Evolutionary conservation across 495 filamentous ascomycete species (phyloP), one percentile per base, ranked within the genome.

Genomic region (Tirmania nivea): DNA sequence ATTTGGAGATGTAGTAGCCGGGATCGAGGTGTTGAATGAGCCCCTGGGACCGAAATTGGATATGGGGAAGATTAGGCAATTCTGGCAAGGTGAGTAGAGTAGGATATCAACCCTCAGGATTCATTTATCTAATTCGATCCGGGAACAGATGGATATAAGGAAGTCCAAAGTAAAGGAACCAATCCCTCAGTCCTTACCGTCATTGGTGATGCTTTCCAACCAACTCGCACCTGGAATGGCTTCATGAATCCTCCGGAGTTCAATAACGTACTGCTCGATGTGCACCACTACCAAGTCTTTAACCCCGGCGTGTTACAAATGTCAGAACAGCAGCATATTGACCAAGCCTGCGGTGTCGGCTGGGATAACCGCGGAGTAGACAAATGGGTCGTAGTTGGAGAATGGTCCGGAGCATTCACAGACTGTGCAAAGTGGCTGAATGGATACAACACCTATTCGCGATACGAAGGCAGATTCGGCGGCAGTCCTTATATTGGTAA

Each of bases 371-470:
- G 67, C 20, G 66, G 70, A 47, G 70, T 70, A 3, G 79, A 86
- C 66, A 86, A 85, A 67, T 80, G 77, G 73, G 77, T 75, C 45
- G 67, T 86, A 42, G 71, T 80, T 11, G 83, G 83, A 21, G 83
- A 88, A 62, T 80, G 77, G 75, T 71, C 69, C n/a, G 77, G 67
- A 34, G 77, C 77, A 0, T 69, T 83, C 70, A 86, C 83, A 14
- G 82, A 87, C 61, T 88, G 83, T 61, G 79, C 83, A 14, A 74
- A 74, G 53, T 79, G 74, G 55, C 72, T 86, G 19, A 86, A 86
- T 57, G 83, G 80, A 35, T 73, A 75, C 51, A 76, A 78, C 12
- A 69, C 78, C 54, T 81, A 80, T 21, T 72, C 80, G 21, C 76
- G 83, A 35, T 88, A 81, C 63, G 81, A 86, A 57, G 80, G 80